Conservation (phyloP, 2,329 filamentous ascomycete genomes). For the Pseudocercospora crystallina region DNA sequence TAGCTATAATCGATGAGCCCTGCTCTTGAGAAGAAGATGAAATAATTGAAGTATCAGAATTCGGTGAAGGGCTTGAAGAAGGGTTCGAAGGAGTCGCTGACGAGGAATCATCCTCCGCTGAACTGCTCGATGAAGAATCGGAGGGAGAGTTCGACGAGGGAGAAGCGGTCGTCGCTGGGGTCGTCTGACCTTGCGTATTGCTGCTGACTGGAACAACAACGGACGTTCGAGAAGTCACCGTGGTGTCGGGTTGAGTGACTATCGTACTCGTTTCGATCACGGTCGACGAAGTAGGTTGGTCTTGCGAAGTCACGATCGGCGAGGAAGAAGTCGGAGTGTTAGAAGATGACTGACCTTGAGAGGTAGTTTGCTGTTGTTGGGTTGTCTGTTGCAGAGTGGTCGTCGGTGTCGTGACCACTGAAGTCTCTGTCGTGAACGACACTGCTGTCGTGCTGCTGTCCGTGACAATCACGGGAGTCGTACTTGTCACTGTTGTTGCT, state of each 20-base stretch:
- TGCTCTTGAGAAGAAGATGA: conserved; percentile 19
- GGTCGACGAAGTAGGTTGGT: conserved; percentile 11
- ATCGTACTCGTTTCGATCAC: conserved; percentile 14
- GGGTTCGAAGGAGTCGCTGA: neutral
- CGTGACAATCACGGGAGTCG: conserved; percentile 27
- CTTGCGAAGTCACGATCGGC: conserved; percentile 6
- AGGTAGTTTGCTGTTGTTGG: conserved; percentile 23
- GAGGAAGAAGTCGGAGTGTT: conserved; percentile 19
- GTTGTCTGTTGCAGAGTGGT: conserved; percentile 7
- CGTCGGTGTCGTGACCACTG: conserved; percentile 9
- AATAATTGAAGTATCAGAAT: neutral
- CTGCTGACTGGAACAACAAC: conserved; percentile 12
- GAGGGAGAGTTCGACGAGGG: conserved; percentile 8
- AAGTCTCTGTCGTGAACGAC: conserved; percentile 16
- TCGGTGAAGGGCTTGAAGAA: too few species aligned
- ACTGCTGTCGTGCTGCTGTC: conserved; percentile 28
- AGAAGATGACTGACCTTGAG: conserved; percentile 18
- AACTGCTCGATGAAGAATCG: neutral
- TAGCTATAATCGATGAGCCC: conserved; percentile 23
- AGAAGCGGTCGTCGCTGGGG: conserved; percentile 9
- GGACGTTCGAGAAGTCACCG: neutral
- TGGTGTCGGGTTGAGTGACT: conserved; percentile 12
- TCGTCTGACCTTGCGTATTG: conserved; percentile 19
- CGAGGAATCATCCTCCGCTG: too few species aligned
- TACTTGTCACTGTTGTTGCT: conserved; percentile 25